Percentiles rank a stretch among this genome's conserved stretches.
Conservation (phyloP, 176 grass and related monocot species). For the Carex myosuroides region DNA sequence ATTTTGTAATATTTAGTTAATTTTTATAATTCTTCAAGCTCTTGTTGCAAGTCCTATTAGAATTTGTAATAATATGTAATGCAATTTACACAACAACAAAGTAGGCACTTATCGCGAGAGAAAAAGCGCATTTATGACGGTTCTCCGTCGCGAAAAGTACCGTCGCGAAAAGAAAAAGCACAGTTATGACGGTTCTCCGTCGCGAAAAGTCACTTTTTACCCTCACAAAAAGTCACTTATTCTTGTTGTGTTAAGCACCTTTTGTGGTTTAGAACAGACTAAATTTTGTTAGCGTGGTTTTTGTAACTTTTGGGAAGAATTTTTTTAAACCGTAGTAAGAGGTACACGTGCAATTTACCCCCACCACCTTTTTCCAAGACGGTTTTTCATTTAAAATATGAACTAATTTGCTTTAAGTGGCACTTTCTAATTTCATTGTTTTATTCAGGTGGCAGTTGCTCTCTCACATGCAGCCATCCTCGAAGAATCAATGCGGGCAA, state of each 20-base stretch:
- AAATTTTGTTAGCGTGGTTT: not conserved
- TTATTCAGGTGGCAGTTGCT: constrained; percentile 87
- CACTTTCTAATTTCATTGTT: not conserved
- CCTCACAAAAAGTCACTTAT: too few species aligned
- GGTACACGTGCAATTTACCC: not conserved
- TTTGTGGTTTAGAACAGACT: not conserved
- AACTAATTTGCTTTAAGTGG: not conserved
- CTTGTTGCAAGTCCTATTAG: not conserved
- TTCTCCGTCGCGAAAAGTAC: too few species aligned
- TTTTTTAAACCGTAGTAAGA: not conserved
- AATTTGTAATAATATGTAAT: not conserved
- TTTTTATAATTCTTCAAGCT: not conserved
- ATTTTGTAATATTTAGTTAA: not conserved
- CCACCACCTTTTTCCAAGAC: not conserved
- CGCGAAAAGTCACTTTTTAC: too few species aligned
- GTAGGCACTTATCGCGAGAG: too few species aligned
- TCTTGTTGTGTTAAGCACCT: too few species aligned
- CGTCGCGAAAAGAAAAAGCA: too few species aligned
- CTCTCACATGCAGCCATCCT: constrained; percentile 93
- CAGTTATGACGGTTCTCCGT: too few species aligned
- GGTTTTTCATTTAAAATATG: too few species aligned
- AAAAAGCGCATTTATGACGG: too few species aligned
- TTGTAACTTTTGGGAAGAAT: not conserved
- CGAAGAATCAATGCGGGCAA: constrained; percentile 96
- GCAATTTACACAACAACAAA: too few species aligned